Conservation (phyloP, 441 rosid genomes). For the Populus hybrid region DNA sequence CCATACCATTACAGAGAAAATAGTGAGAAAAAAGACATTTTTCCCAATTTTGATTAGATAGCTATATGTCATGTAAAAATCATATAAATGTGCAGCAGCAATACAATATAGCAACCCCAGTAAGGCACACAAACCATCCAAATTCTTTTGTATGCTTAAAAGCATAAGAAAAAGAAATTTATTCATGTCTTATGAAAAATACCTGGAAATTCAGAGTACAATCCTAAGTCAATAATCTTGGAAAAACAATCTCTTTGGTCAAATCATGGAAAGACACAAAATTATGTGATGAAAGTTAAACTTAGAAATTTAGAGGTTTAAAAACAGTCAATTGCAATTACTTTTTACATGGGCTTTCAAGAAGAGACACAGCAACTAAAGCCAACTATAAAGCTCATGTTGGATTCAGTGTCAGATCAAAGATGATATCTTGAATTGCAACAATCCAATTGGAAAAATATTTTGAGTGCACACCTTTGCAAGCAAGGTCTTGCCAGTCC, state of each 20-base stretch:
- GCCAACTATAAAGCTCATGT: background rate
- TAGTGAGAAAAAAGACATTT: background rate
- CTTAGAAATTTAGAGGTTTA: background rate
- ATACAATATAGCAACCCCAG: constrained; percentile 66
- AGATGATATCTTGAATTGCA: constrained; percentile 1
- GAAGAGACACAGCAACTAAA: background rate
- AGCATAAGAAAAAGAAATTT: constrained; percentile 4
- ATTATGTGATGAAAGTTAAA: background rate
- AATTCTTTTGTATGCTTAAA: constrained; percentile 45
- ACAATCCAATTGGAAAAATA: background rate
- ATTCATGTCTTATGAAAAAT: background rate
- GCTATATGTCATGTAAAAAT: background rate
- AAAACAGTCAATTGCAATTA: background rate
- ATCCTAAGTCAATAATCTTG: background rate
- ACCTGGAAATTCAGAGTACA: background rate
- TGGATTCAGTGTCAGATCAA: background rate
- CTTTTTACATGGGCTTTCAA: background rate
- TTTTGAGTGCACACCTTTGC: too few relatives aligned
- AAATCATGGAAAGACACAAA: background rate
- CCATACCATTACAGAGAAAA: background rate
- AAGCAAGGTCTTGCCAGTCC: too few relatives aligned
- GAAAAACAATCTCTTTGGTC: background rate
- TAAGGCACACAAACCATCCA: constrained; percentile 73
- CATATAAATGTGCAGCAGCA: constrained; percentile 22
- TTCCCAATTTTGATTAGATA: background rate